phyloP scores from a whole-genome alignment of 495 filamentous ascomycete genomes.

The Barbatosphaeria neglecta region DNA sequence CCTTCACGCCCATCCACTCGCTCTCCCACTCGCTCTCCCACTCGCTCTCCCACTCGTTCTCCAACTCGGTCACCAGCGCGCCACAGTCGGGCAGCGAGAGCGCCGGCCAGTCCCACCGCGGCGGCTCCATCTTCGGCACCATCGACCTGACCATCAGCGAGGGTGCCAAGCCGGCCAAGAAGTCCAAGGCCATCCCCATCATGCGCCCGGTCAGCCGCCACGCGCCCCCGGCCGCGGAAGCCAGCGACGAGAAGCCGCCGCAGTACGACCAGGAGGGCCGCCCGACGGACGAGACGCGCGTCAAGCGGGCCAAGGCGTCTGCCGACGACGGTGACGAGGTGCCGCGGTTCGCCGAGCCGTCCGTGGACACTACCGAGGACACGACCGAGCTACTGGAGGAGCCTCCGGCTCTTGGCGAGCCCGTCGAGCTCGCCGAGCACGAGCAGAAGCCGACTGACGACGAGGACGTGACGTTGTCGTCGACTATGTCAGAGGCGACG shows the following conservation, averaged over 20 bases:
- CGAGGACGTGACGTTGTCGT: slow-evolving; percentile 35
- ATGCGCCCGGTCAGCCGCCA: slow-evolving; percentile 47
- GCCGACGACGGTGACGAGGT: slow-evolving; percentile 54
- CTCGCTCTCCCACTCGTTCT: slow-evolving; percentile 19
- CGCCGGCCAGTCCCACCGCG: slow-evolving; percentile 20
- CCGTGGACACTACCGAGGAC: slow-evolving; percentile 9
- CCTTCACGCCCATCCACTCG: slow-evolving; percentile 53
- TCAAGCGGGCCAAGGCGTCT: slow-evolving; percentile 58
- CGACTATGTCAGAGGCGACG: slow-evolving; percentile 32
- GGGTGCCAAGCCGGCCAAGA: slow-evolving; percentile 48
- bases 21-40: slow-evolving; percentile 27
- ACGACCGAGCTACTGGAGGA: slow-evolving; percentile 19
- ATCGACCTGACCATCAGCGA: slow-evolving; percentile 50
- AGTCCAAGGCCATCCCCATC: slow-evolving; percentile 75
- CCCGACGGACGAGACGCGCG: slow-evolving; percentile 43
- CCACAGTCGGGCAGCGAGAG: slow-evolving; percentile 23
- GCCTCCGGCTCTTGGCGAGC: neutral
- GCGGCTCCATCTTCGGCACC: slow-evolving; percentile 61
- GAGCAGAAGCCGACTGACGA: slow-evolving; percentile 34
- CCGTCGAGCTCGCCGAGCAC: slow-evolving; percentile 1
- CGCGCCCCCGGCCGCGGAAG: slow-evolving; percentile 11
- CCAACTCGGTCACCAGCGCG: slow-evolving; percentile 24
- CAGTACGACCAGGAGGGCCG: slow-evolving; percentile 43
- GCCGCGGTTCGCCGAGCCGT: slow-evolving; percentile 46
- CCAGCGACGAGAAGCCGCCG: slow-evolving; percentile 21